Base-by-base conservation (phyloP, 108 stramenopile species). In the Mayamaea pseudoterrestris region DNA sequence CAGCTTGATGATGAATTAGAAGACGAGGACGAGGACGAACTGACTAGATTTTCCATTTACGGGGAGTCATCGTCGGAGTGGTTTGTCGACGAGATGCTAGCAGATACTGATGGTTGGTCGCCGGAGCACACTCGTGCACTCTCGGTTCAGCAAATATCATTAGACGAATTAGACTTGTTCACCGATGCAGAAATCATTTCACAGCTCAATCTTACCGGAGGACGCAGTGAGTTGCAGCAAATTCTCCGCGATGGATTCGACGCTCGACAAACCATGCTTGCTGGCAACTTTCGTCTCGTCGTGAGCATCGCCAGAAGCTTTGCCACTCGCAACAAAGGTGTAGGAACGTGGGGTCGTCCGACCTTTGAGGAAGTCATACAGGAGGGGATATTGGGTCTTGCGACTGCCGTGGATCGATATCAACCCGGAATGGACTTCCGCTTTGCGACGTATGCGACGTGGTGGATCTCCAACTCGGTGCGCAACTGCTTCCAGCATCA, bases 391-490 rank as follows among this genome's bases (percentile, higher is more conserved):
- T 13, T 86, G 9, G 91, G 91, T 0, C 47, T 93, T 24, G 71
- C 78, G 5, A 59, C 61, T 17, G 91, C 91, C 0, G 83, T 74
- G 14, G 86, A 89, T 47, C 74, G 73, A 27, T 93, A 65, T 41
- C 77, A 89, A 25, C 74, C 77, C 1, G 65, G 65, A 32, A 48
- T 76, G 17, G 78, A 77, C 6, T 53, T 78, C 23, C 54, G 72
- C 25, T 93, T 93, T 42, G 57, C 61, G 18, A 93, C 91, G 11
- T 93, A 93, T 53, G 80, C 91, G 3, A 88, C 91, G 0, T 68
- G 70, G 45, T 93, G 86, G 83, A 64, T 93, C 27, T 79, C 75
- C 5, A 71, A 65, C 41, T 78, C 72, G 24, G 65, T 89, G 0
- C 69, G 86, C 9, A 36, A 60, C 0, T 74, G 73, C 44, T 80